Evolutionary conservation across 2,329 filamentous ascomycete species (phyloP).

Genomic region (Malbranchea zuffiana): DNA sequence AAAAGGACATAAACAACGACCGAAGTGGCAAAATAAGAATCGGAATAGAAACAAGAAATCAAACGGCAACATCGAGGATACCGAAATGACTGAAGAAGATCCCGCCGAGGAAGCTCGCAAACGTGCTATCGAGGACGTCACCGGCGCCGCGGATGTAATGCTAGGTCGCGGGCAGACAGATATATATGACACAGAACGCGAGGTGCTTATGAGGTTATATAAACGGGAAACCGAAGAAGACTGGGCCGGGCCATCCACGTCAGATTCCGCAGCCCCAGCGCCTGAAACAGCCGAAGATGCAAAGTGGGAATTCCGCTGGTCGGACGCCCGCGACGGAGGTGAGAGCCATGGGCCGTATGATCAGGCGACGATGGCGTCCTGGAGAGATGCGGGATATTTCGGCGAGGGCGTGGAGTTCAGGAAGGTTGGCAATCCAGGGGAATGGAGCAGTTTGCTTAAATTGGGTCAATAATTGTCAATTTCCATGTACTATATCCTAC

Average conservation of each 20-base stretch:
- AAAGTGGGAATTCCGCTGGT: conserved; percentile 90
- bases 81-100: conserved; percentile 64
- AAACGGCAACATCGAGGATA: conserved; percentile 34
- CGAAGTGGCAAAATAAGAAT: conserved; percentile 52
- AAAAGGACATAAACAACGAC: conserved; percentile 50
- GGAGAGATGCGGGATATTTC: conserved; percentile 89
- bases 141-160: conserved; percentile 78
- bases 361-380: conserved; percentile 71
- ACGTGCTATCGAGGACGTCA: conserved; percentile 68
- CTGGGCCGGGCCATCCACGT: conserved; percentile 50
- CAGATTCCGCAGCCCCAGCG: conserved; percentile 22
- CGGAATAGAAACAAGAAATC: conserved; percentile 39
- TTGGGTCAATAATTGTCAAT: not conserved
- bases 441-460: conserved; percentile 43
- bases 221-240: conserved; percentile 74
- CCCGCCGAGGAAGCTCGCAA: conserved; percentile 59
- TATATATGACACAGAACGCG: conserved; percentile 84
- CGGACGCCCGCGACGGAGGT: conserved; percentile 70
- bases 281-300: conserved; percentile 25
- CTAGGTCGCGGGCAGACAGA: conserved; percentile 73
- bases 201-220: conserved; percentile 73
- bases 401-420: conserved; percentile 76
- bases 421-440: conserved; percentile 43
- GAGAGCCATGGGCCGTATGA: conserved; percentile 81
- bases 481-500: conserved; percentile 5